A percentile compares a stretch with the other conserved stretches of the same genome.
phyloP scores from a whole-genome alignment of 495 filamentous ascomycete genomes.

The Penicillium mononematosum region DNA sequence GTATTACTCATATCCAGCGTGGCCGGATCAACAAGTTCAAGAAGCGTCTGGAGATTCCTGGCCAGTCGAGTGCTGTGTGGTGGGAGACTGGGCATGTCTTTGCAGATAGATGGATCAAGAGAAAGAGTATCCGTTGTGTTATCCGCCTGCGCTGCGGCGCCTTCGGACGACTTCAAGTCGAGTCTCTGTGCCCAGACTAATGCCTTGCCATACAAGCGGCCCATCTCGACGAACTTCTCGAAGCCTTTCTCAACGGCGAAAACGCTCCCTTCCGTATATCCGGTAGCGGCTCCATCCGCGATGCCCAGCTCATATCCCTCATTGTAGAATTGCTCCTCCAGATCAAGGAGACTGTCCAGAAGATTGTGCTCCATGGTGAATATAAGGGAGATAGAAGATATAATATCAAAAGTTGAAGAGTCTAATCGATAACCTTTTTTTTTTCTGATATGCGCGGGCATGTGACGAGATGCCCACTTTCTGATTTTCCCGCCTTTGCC shows the following conservation, averaged over 20 bases:
- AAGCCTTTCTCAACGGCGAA: conserved; percentile 93
- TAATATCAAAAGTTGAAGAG: neutral
- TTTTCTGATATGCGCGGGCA: conserved; percentile 29
- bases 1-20: conserved; percentile 74
- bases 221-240: conserved; percentile 81
- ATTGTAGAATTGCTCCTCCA: conserved; percentile 83
- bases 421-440: conserved; percentile 1
- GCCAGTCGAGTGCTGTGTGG: conserved; percentile 60
- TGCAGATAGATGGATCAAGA: conserved; percentile 34
- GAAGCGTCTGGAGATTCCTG: conserved; percentile 69
- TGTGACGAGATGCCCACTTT: conserved; percentile 35
- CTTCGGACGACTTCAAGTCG: conserved; percentile 24
- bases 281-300: conserved; percentile 74
- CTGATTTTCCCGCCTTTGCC: conserved; percentile 29
- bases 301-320: conserved; percentile 77
- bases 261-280: conserved; percentile 80
- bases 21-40: conserved; percentile 75
- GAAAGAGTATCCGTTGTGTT: conserved; percentile 17
- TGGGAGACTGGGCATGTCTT: conserved; percentile 48
- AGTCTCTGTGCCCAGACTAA: conserved; percentile 74
- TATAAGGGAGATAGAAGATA: neutral
- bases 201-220: conserved; percentile 76
- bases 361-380: conserved; percentile 49
- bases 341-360: conserved; percentile 69
- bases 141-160: conserved; percentile 10